Percentiles rank a stretch among this genome's conserved stretches.
phyloP scores from a whole-genome alignment of 2,329 filamentous ascomycete species.

The Fusarium sp. region DNA sequence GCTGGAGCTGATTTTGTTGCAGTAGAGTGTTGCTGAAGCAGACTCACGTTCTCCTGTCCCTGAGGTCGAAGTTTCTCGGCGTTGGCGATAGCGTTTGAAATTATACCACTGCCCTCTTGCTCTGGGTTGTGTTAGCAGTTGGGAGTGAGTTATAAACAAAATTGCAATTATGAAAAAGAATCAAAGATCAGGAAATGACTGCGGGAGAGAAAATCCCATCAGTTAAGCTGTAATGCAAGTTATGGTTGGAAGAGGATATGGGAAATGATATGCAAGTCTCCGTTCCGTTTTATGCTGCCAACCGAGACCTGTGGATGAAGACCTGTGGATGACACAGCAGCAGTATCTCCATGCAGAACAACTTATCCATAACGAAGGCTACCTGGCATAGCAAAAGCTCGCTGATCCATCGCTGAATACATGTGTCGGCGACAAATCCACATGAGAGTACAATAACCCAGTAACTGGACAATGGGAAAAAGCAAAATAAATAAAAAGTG shows the following conservation, averaged over 20 bases:
- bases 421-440: background rate
- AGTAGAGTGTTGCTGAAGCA: slow-evolving; percentile 76
- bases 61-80: slow-evolving; percentile 77
- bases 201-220: background rate
- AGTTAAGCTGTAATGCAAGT: background rate
- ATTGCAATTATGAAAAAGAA: background rate
- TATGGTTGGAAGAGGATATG: background rate
- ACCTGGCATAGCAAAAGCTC: background rate
- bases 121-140: slow-evolving; percentile 36
- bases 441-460: background rate
- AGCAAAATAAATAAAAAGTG: background rate
- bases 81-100: slow-evolving; percentile 91
- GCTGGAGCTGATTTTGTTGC: slow-evolving; percentile 72
- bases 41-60: slow-evolving; percentile 82
- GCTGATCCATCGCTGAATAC: background rate
- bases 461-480: background rate
- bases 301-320: slow-evolving; percentile 4
- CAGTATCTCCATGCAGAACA: background rate
- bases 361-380: background rate
- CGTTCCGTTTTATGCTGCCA: slow-evolving; percentile 9
- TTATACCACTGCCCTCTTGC: slow-evolving; percentile 77
- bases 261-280: slow-evolving; percentile 2
- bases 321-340: background rate
- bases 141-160: background rate
- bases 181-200: background rate